phyloP scores from a whole-genome alignment of 2,329 filamentous ascomycete genomes.

The Exophiala mesophila region DNA sequence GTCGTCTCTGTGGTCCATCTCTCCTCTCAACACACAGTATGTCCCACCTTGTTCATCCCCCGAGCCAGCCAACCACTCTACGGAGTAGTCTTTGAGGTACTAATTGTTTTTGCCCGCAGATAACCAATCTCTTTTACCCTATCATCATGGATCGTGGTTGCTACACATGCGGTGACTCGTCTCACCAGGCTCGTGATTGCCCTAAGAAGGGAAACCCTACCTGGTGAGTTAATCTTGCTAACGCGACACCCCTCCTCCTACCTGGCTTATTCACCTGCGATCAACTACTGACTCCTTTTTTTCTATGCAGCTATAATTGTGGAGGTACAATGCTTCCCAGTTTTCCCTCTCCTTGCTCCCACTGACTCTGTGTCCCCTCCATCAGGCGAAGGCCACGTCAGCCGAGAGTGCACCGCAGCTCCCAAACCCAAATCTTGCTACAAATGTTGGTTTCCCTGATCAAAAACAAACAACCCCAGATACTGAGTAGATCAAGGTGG shows the following conservation, averaged over 20 bases:
- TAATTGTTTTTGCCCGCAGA: too few relatives aligned
- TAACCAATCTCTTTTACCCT: too few relatives aligned
- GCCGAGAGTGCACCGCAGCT: constrained; percentile 85
- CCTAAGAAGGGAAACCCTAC: constrained; percentile 77
- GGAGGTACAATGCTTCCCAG: constrained; percentile 53
- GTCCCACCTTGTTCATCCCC: too few relatives aligned
- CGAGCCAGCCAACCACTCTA: too few relatives aligned
- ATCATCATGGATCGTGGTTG: constrained; percentile 51
- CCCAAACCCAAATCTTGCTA: constrained; percentile 76
- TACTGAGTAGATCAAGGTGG: constrained; percentile 68
- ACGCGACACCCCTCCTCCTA: too few relatives aligned
- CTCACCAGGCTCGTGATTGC: constrained; percentile 67
- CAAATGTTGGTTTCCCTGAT: constrained; percentile 34
- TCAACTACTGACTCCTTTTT: too few relatives aligned
- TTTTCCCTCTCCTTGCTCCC: neutral
- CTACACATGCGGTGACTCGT: constrained; percentile 50
- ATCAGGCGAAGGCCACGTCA: constrained; percentile 66
- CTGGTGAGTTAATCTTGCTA: constrained; percentile 62
- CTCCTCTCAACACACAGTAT: too few relatives aligned
- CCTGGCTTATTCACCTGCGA: too few relatives aligned
- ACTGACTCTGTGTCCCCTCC: constrained; percentile 7
- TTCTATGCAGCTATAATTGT: constrained; percentile 66
- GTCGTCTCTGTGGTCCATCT: too few relatives aligned
- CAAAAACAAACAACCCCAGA: constrained; percentile 2
- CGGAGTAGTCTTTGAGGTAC: too few relatives aligned